A percentile compares a stretch with the other conserved stretches of the same genome.
Evolutionary conservation across 2,329 filamentous ascomycete species (phyloP).

Genomic region (Ceratocystis diversiconidia): DNA sequence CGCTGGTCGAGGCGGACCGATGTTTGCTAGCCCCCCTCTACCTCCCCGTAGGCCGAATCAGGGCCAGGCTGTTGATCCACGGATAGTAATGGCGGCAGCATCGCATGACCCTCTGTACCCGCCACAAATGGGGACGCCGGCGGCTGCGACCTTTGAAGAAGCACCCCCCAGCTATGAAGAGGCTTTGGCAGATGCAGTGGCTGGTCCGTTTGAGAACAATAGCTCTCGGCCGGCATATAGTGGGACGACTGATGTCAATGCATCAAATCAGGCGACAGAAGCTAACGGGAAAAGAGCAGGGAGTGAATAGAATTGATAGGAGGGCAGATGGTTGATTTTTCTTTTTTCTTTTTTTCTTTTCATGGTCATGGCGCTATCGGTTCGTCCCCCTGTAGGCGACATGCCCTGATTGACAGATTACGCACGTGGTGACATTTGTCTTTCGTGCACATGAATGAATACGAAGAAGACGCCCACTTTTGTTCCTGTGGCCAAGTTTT

Average conservation of each 20-base stretch:
- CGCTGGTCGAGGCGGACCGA: conserved; percentile 11
- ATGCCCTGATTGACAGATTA: too few relatives aligned
- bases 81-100: conserved; percentile 22
- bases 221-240: conserved; percentile 52
- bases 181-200: conserved; percentile 64
- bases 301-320: background rate
- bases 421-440: too few relatives aligned
- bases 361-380: too few relatives aligned
- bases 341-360: too few relatives aligned
- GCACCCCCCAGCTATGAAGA: conserved; percentile 94
- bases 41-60: conserved; percentile 19
- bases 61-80: conserved; percentile 16
- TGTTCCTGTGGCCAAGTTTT: too few relatives aligned
- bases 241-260: conserved; percentile 44
- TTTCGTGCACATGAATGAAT: background rate
- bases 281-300: background rate
- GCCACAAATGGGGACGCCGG: conserved; percentile 38
- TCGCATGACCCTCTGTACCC: conserved; percentile 41
- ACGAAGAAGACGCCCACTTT: too few relatives aligned
- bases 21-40: conserved; percentile 20
- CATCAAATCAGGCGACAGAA: conserved; percentile 18
- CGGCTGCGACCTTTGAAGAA: conserved; percentile 44
- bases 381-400: too few relatives aligned
- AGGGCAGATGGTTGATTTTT: background rate
- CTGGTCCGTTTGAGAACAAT: conserved; percentile 51